Evolutionary conservation across 1,284 basidiomycete species (phyloP), one percentile per base, ranked within the genome.

Genomic region (Pyrrhoderma noxium): DNA sequence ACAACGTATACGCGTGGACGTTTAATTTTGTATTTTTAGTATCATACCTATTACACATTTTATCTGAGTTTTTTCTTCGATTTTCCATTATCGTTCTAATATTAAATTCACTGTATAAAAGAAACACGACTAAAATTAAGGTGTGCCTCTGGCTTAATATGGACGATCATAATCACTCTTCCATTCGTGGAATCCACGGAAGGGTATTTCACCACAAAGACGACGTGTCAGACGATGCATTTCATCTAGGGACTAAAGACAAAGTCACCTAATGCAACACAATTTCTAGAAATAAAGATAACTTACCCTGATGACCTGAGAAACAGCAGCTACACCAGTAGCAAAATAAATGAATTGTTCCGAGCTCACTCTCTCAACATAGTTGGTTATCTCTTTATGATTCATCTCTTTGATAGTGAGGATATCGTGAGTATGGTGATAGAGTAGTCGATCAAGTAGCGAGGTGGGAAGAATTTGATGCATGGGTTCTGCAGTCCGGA

Each of bases 1-100:
- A 62, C 85, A 90, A 66, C 85, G 87, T 50, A 91, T 91, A 71
- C 82, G 88, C 50, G 89, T 91, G 68, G 89, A 91, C 68, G 79
- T 89, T 63, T 89, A 75, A 67, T 31, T 11, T 31, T 31, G 27
- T 55, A 21, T 23, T 46, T 46, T 35, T 40, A 45, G 21, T 22
- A 42, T 51, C 43, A 45, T 45, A 22, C 19, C 13, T 34, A 47
- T n/a, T 46, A 16, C 38, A 35, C 39, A n/a, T 18, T 36, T n/a
- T 5, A 5, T 31, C 11, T 11, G 27, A 11, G 11, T 11, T 16
- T 27, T 16, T n/a, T 31, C 23, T n/a, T 46, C 8, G 27, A 16
- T 11, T 31, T 13, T 27, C 45, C 19, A 25, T n/a, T 4, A 18
- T 8, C 8, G 3, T 46, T 36, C 8, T 46, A 14, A 19, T 46